phyloP scores from a whole-genome alignment of 1,139 yeast species.

The Candida tetrigidarum region DNA sequence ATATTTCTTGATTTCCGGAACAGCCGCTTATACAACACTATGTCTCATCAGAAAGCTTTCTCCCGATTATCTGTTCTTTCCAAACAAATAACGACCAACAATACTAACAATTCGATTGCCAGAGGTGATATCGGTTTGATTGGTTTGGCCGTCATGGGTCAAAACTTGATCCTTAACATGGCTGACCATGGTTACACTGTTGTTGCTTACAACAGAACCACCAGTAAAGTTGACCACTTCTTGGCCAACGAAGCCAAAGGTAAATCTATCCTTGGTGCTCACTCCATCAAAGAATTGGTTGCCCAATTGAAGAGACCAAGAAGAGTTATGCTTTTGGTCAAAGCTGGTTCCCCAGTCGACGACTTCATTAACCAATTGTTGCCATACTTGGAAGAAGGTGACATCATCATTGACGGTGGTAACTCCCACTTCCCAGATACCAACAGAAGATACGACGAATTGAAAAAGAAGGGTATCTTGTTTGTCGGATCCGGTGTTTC shows the following conservation, averaged over 20 bases:
- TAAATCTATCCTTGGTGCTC: constrained; percentile 93
- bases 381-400: constrained; percentile 94
- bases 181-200: constrained; percentile 99
- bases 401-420: constrained; percentile 99
- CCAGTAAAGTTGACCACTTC: constrained; percentile 92
- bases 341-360: constrained; percentile 97
- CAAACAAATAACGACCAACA: constrained; percentile 11
- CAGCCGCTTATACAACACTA: background rate
- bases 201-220: constrained; percentile 98
- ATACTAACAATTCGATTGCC: constrained; percentile 30
- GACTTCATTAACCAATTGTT: constrained; percentile 84
- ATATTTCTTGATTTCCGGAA: no score
- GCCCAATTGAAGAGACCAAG: constrained; percentile 96
- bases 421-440: constrained; percentile 99
- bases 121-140: constrained; percentile 98
- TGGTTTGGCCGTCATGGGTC: constrained; percentile 99
- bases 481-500: constrained; percentile 99
- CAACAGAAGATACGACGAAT: constrained; percentile 93
- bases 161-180: constrained; percentile 94
- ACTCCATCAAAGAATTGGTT: constrained; percentile 85
- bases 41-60: constrained; percentile 10
- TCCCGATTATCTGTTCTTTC: constrained; percentile 16
- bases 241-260: constrained; percentile 96
- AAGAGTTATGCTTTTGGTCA: constrained; percentile 90
- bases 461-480: constrained; percentile 83